Evolutionary conservation across 192 early-diverging fungal species (phyloP).

Genomic region (Coemansia sp.): DNA sequence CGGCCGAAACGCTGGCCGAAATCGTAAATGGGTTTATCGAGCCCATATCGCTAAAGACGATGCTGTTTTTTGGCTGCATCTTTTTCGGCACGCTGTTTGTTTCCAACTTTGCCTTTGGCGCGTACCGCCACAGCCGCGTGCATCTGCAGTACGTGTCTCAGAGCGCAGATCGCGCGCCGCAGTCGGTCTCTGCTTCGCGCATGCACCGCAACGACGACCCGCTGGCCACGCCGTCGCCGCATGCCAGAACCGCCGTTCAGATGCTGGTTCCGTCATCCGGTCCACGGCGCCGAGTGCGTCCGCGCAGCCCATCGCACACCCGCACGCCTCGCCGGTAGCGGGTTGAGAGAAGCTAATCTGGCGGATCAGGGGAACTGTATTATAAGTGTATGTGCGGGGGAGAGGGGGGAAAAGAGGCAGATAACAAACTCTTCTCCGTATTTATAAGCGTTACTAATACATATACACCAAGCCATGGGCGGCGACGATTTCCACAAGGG

Average conservation of each 20-base stretch:
- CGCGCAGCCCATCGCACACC: not conserved
- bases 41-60: slow-evolving; percentile 81
- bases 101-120: slow-evolving; percentile 54
- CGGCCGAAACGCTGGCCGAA: slow-evolving; percentile 78
- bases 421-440: not conserved
- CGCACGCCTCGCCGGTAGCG: slow-evolving; percentile 7
- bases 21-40: slow-evolving; percentile 82
- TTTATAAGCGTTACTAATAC: too few species aligned
- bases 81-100: slow-evolving; percentile 49
- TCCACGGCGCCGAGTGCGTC: slow-evolving; percentile 5
- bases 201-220: slow-evolving; percentile 7
- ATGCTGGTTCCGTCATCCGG: slow-evolving; percentile 8
- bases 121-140: slow-evolving; percentile 44
- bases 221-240: slow-evolving; percentile 19
- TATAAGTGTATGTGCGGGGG: not conserved
- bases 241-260: slow-evolving; percentile 2
- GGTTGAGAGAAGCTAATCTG: not conserved
- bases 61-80: slow-evolving; percentile 58
- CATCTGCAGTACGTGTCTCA: slow-evolving; percentile 31
- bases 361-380: not conserved
- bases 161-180: slow-evolving; percentile 7
- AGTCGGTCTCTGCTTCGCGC: not conserved
- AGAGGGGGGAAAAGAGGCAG: not conserved
- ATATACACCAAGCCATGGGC: slow-evolving; percentile 16
- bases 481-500: slow-evolving; percentile 72